Conservation (phyloP, 2,329 filamentous ascomycete genomes). For the Orbilia javanica region DNA sequence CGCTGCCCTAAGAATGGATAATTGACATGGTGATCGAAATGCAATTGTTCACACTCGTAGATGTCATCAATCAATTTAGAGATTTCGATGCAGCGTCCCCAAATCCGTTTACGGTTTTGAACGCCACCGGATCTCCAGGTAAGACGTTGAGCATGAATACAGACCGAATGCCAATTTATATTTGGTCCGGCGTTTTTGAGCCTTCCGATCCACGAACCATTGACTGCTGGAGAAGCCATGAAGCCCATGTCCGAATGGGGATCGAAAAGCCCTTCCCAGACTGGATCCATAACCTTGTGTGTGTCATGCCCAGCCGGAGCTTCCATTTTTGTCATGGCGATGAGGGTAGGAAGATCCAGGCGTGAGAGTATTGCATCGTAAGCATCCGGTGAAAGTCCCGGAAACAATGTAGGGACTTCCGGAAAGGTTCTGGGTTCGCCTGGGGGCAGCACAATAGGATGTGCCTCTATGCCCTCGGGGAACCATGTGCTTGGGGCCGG, state of each 20-base stretch:
- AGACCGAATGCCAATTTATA: slow-evolving; percentile 4
- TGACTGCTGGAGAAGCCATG: neutral
- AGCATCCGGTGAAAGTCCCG: too few relatives aligned
- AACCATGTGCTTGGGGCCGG: too few relatives aligned
- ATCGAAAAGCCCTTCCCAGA: slow-evolving; percentile 18
- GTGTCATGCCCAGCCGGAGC: too few relatives aligned
- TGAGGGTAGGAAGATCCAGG: too few relatives aligned
- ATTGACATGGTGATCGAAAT: neutral
- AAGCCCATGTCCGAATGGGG: slow-evolving; percentile 1
- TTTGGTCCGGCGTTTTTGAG: too few relatives aligned
- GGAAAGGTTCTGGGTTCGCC: too few relatives aligned
- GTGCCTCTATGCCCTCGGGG: too few relatives aligned
- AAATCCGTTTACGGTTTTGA: neutral
- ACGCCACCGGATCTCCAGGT: neutral
- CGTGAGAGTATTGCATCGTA: too few relatives aligned
- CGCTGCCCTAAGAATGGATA: slow-evolving; percentile 23
- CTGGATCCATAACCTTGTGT: neutral
- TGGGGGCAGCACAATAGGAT: too few relatives aligned
- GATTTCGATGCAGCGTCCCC: slow-evolving; percentile 3
- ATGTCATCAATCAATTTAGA: slow-evolving; percentile 26
- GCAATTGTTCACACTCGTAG: neutral
- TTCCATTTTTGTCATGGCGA: neutral
- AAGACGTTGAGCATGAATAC: neutral
- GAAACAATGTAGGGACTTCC: too few relatives aligned
- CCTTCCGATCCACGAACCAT: neutral